Evolutionary conservation across 106 monocot species (phyloP), one percentile per base, ranked within the genome.

Genomic region (Dendrobium chrysotoxum): DNA sequence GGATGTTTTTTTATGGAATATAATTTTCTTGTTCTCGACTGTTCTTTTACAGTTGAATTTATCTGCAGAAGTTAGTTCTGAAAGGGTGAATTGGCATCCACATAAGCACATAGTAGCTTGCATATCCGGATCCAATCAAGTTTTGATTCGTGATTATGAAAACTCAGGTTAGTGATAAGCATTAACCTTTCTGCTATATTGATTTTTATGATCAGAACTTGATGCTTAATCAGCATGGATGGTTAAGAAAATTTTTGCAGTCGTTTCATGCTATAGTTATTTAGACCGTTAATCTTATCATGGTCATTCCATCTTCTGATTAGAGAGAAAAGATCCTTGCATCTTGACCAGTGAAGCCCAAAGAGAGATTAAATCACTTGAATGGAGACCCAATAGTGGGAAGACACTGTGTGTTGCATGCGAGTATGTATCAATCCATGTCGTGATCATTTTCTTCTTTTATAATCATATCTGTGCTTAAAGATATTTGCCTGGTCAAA

Each of bases 331-430:
- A 88, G 95, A 93, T 84, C 84, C 89, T 35, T 87, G 78, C 73
- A 82, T 93, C 79, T 83, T 99, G 88, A 89, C 80, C 35, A 88
- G 90, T 77, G 95, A 95, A 83, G 86, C 77, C 31, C 99, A 95
- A 85, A 91, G 83, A 81, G 86, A 90, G 42, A 79, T 99, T 75
- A 91, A 90, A 81, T 54, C 85, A 47, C 75, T 99, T 47, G 87
- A 88, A 77, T 99, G 99, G 99, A 89, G 99, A 80, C 95, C 95
- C 61, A 93, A 93, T 28, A 87, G 95, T 85, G 99, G 99, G 40
- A 99, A 87, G 81, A 88, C 85, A 78, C 85, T 99, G 53, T 82
- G 90, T 80, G 88, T 99, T 82, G 93, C 88, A 64, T 91, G 93
- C 90, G 91, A 87, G 98, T 92, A 83, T 83, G 92, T 72, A 77